Evolutionary conservation across 345 rosid genomes (phyloP), one percentile per base, ranked within the genome.

Genomic region (Isatis tinctoria): DNA sequence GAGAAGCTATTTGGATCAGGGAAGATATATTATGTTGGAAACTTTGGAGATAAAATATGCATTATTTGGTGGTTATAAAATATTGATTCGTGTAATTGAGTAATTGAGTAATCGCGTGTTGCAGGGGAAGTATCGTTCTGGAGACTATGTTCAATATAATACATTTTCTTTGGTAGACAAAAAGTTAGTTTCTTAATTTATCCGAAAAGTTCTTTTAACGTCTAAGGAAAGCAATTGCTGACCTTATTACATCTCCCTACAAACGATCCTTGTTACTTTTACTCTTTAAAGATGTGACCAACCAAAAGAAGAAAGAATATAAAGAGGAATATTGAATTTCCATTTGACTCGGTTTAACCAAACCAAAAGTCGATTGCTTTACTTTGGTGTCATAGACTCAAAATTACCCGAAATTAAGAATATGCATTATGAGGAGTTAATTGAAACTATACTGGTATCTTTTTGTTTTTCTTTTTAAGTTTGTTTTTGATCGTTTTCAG

Each of bases 221-320:
- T 76, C 62, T 69, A 76, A 76, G 60, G 75, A 54, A 76, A 76
- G 80, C 75, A 70, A 76, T 14, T 17, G 41, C 37, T 61, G 18
- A 53, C 47, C 64, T 37, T 47, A 8, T 37, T 47, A 8, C 22
- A 59, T 67, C 33, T 28, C 28, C 8, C 18, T 16, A 20, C 70
- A 59, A 60, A 13, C 64, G 41, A 68, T 67, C 49, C 13, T 13
- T 27, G 10, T 45, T 35, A 24, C 24, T 48, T 20, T 14, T 43
- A 44, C 17, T 44, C 64, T 28, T 37, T 48, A 16, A n/a, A n/a
- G n/a, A 10, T 10, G 39, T 27, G 40, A n/a, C 14, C 45, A 51
- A 53, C 27, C 9, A 14, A 35, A 67, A 52, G 22, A 65, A 4
- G 32, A 65, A 65, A 47, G 3, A 65, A 51, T 51, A 30, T 44